phyloP scores from a whole-genome alignment of 108 stramenopile species.

The Thalassiosira profunda region DNA sequence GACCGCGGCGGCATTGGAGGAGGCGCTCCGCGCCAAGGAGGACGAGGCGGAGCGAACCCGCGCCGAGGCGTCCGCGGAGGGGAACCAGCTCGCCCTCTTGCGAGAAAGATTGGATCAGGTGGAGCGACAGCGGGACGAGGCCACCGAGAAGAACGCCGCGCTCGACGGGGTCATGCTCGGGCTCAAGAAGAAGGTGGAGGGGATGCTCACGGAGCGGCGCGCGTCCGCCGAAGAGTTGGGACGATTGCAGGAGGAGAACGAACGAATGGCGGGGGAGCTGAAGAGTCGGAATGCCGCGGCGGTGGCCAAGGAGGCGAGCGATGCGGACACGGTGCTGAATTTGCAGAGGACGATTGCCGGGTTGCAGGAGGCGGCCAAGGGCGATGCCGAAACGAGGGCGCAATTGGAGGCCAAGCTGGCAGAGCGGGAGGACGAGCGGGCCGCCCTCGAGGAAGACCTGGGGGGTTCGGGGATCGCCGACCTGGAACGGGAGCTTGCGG shows the following conservation, averaged over 20 bases:
- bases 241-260: not conserved
- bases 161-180: not conserved
- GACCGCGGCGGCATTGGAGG: too few relatives aligned
- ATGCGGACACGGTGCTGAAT: too few relatives aligned
- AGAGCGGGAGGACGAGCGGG: not conserved
- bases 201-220: not conserved
- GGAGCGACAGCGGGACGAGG: slow-evolving; percentile 3
- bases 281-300: too few relatives aligned
- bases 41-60: too few relatives aligned
- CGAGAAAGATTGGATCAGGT: slow-evolving; percentile 1
- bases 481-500: too few relatives aligned
- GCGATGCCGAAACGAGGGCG: too few relatives aligned
- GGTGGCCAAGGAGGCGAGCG: too few relatives aligned
- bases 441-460: too few relatives aligned
- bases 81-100: not conserved
- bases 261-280: not conserved
- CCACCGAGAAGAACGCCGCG: not conserved
- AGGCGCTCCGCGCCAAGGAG: too few relatives aligned
- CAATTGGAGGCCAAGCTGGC: too few relatives aligned
- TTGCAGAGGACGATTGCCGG: not conserved
- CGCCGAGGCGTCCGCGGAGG: too few relatives aligned
- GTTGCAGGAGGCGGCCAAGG: slow-evolving; percentile 7
- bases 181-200: slow-evolving; percentile 3
- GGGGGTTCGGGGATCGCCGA: too few relatives aligned
- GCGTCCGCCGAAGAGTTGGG: not conserved